Conservation (phyloP, 169 alveolate genomes). For the Plasmodium blacklocki region DNA sequence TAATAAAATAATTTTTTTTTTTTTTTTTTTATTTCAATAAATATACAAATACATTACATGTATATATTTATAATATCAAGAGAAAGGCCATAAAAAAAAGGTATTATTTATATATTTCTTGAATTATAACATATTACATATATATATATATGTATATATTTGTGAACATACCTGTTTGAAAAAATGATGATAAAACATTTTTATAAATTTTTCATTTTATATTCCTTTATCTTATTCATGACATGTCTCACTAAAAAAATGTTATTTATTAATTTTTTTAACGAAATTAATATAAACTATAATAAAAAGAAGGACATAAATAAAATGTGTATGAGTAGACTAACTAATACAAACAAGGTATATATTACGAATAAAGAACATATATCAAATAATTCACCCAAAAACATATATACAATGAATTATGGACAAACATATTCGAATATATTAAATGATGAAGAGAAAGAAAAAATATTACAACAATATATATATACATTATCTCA, state of each 20-base stretch:
- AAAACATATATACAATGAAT: no score
- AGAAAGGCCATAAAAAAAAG: no score
- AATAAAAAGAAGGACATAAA: constrained; percentile 27
- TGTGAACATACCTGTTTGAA: no score
- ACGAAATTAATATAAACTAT: constrained; percentile 35
- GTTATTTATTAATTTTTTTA: constrained; percentile 30
- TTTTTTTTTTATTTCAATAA: no score
- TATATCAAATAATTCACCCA: constrained; percentile 3
- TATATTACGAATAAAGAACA: not conserved
- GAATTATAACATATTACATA: no score
- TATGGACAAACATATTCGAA: no score
- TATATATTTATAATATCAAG: no score
- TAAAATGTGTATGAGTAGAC: not conserved
- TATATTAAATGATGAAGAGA: not conserved
- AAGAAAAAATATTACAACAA: constrained; percentile 47
- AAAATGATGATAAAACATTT: not conserved
- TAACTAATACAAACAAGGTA: not conserved
- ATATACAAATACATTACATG: no score
- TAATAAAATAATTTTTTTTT: no score
- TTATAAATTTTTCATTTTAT: not conserved
- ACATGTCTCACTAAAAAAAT: constrained; percentile 26
- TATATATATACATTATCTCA: constrained; percentile 68
- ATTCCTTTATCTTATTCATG: not conserved
- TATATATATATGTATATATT: no score
- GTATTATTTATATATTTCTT: no score